Conservation (phyloP, 225 moss, liverwort and hornwort genomes). For the Bryum argenteum region DNA sequence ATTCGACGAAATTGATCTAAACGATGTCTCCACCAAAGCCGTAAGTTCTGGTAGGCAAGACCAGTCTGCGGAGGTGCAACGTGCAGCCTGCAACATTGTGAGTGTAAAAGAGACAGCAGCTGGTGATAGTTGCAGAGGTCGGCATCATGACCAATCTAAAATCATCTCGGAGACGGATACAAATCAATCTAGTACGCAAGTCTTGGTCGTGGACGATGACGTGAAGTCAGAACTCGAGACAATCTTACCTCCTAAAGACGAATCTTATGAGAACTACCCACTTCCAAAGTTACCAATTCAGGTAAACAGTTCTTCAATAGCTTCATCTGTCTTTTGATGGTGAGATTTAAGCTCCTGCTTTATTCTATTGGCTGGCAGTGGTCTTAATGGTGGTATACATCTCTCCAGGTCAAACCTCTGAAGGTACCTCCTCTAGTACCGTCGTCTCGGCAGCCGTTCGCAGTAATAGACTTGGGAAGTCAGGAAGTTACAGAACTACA, state of each 20-base stretch:
- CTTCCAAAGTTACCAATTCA: constrained; percentile 43
- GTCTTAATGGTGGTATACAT: constrained; percentile 4
- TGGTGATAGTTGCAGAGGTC: constrained; percentile 17
- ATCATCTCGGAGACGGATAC: constrained; percentile 25
- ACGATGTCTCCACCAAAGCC: constrained; percentile 3
- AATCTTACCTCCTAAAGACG: constrained; percentile 19
- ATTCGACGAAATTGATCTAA: constrained; percentile 23
- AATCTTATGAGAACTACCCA: constrained; percentile 33
- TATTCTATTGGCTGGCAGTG: constrained; percentile 9
- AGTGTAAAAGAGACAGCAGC: constrained; percentile 15
- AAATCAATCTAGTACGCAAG: constrained; percentile 25
- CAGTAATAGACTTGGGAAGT: constrained; percentile 21
- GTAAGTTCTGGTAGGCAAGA: constrained; percentile 21
- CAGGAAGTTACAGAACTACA: constrained; percentile 28
- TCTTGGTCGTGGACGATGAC: constrained; percentile 33
- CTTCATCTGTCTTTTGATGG: background rate
- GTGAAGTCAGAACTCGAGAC: constrained; percentile 22
- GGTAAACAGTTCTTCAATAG: constrained; percentile 28
- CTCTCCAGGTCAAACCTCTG: constrained; percentile 46
- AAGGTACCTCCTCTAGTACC: constrained; percentile 28
- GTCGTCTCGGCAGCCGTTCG: constrained; percentile 21
- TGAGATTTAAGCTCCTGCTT: constrained; percentile 4
- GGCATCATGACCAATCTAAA: constrained; percentile 20
- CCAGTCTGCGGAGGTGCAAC: constrained; percentile 27
- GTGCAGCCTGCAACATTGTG: constrained; percentile 2